phyloP scores from a whole-genome alignment of 768 basidiomycete species.

The Candolleomyces aberdarensis region DNA sequence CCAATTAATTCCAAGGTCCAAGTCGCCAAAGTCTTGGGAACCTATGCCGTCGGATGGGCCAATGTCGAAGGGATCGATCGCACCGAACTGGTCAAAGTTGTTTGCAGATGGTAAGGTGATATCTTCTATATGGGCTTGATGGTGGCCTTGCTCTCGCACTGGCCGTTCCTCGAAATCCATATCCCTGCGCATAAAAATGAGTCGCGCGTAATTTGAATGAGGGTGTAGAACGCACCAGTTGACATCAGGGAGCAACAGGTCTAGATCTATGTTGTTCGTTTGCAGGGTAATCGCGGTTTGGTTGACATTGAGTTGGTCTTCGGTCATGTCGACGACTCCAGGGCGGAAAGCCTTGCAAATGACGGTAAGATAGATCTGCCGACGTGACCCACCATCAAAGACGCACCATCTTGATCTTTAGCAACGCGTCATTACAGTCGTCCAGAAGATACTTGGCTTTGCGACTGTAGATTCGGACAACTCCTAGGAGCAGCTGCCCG shows the following conservation, averaged over 20 bases:
- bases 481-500: conserved; percentile 93
- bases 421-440: conserved; percentile 94
- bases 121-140: conserved; percentile 82
- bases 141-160: conserved; percentile 65
- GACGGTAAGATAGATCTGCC: conserved; percentile 4
- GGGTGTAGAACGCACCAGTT: conserved; percentile 55
- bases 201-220: conserved; percentile 7
- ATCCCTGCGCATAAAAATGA: conserved; percentile 49
- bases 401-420: conserved; percentile 90
- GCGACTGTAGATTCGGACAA: conserved; percentile 94
- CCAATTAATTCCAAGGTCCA: conserved; percentile 78
- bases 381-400: background rate
- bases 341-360: conserved; percentile 81
- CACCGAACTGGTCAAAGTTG: conserved; percentile 63
- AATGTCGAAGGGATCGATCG: conserved; percentile 75
- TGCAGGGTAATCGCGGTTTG: conserved; percentile 88
- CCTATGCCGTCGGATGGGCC: conserved; percentile 82
- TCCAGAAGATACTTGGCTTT: conserved; percentile 98
- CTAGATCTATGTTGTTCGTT: conserved; percentile 72
- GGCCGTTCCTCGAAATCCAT: conserved; percentile 73
- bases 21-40: conserved; percentile 72
- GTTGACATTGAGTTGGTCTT: conserved; percentile 86
- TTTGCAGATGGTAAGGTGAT: conserved; percentile 83
- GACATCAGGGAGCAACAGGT: conserved; percentile 74
- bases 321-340: conserved; percentile 93